Conservation (phyloP, 179 eudicot species). For the Nepenthes alata region DNA sequence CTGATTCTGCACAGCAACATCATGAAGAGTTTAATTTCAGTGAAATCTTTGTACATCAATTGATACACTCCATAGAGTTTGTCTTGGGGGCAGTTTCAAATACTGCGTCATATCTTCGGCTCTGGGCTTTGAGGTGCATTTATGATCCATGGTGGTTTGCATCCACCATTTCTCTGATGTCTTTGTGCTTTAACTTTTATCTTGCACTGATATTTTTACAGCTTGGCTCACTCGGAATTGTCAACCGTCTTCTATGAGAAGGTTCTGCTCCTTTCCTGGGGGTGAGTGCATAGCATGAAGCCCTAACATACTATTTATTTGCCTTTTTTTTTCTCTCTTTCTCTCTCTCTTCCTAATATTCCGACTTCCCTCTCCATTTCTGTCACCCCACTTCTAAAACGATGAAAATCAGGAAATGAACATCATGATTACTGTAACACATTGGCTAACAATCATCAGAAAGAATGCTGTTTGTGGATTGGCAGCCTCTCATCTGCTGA, state of each 20-base stretch:
- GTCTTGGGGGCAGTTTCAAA: conserved; percentile 94
- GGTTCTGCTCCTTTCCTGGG: conserved; percentile 92
- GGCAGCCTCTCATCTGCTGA: too few species aligned
- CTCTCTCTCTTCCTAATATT: too few species aligned
- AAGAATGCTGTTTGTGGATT: too few species aligned
- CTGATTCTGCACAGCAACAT: conserved; percentile 59
- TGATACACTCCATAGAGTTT: conserved; percentile 97
- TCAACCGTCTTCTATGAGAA: conserved; percentile 97
- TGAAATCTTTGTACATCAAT: conserved; percentile 94
- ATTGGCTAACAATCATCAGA: too few species aligned
- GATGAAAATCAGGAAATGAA: too few species aligned
- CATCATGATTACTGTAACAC: too few species aligned
- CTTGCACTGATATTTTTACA: conserved; percentile 20
- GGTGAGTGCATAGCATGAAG: conserved; percentile 38
- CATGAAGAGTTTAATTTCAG: conserved; percentile 89
- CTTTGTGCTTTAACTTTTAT: conserved; percentile 6
- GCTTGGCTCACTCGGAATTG: conserved; percentile 95
- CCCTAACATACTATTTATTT: neutral
- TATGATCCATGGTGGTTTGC: neutral
- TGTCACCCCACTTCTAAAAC: too few species aligned
- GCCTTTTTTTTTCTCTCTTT: neutral
- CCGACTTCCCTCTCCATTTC: too few species aligned
- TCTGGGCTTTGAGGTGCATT: conserved; percentile 90
- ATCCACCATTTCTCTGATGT: neutral
- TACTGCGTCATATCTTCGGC: conserved; percentile 95